Base-by-base conservation (phyloP, 331 rosid species). In the Stylosanthes scabra region DNA sequence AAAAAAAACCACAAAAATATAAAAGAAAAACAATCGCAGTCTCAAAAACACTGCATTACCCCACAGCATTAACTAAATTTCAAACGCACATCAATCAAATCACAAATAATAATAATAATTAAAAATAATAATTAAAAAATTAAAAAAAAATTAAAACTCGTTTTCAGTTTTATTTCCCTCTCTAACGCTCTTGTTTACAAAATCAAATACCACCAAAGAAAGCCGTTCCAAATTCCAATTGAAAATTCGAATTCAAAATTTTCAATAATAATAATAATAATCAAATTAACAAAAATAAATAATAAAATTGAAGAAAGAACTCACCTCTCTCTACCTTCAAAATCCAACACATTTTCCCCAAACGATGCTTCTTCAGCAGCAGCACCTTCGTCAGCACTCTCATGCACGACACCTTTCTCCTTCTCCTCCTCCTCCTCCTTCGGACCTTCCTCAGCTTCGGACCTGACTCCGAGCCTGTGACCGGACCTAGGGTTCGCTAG, bases 291-390 rank as follows among this genome's bases (percentile, higher is more conserved):
- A 34, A 34, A 68, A 14, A 12, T 11, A 59, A 44, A 46, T 9
- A 12, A 34, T 34, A 28, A 56, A 34, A 15, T 11, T 10, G 3
- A 46, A 46, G 3, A 13, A 49, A 12, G 3, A 49, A 78, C 97
- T 68, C 85, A 93, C 98, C 98, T 93, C 62, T 86, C 97, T 90
- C 93, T 84, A 65, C 89, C 86, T 83, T 94, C 99, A 60, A 80
- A 81, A 75, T 89, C 97, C 92, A 81, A 76, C 68, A 83, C 82
- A 84, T 89, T 94, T 44, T 91, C 99, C 9, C 96, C 99, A 11
- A 87, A 91, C 3, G 90, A 88, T 59, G 93, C 92, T 78, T 91
- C 96, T 72, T 83, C 88, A 10, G 25, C 28, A 9, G 14, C 46
- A 6, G 46, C 46, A 42, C 46, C 46, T 7, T 42, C 71, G 2